Evolutionary conservation across 1,284 basidiomycete genomes (phyloP), one percentile per base, ranked within the genome.

Genomic region (Tilletia indica): DNA sequence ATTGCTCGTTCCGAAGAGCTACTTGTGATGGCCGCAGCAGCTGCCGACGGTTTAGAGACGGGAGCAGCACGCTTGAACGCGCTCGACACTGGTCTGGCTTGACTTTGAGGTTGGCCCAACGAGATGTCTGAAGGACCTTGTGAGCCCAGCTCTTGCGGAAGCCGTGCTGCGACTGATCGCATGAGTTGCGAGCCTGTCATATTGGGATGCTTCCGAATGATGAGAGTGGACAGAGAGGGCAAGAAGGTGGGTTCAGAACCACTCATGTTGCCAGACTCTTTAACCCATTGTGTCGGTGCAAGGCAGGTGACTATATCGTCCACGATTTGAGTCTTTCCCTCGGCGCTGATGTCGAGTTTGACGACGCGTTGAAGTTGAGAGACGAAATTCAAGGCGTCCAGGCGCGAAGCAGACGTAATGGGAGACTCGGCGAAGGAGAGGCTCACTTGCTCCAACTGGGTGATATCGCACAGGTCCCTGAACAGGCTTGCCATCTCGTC

Each of bases 121-220:
- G 56, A 5, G 14, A 12, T 25, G 8, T 54, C 25, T 8, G 19
- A 8, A 8, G 51, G 51, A 54, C 51, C n/a, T 19, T n/a, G n/a
- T 19, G 19, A 11, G 19, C n/a, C 51, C 4, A 34, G 3, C 11
- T 58, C 56, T 34, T 34, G 56, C 56, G 21, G 21, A 21, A 58
- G 25, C 16, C 61, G 61, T 34, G 61, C 61, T 12, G 61, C 61
- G 19, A 64, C 61, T 11, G 19, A 19, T 16, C 61, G 61, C 61
- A 64, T 64, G 34, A 64, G 61, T 14, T 12, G 36, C 3, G 61
- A 64, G 9, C 61, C 61, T 38, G 61, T 64, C 61, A 64, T 64
- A 2, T 14, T 34, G 12, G 34, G 34, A 39, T 64, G 61, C 34
- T 21, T 38, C 14, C 61, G 61, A 21, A 64, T 64, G 61, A 64